Evolutionary conservation across 2,329 filamentous ascomycete genomes (phyloP), one percentile per base, ranked within the genome.

Genomic region (Neospermospora avenae): DNA sequence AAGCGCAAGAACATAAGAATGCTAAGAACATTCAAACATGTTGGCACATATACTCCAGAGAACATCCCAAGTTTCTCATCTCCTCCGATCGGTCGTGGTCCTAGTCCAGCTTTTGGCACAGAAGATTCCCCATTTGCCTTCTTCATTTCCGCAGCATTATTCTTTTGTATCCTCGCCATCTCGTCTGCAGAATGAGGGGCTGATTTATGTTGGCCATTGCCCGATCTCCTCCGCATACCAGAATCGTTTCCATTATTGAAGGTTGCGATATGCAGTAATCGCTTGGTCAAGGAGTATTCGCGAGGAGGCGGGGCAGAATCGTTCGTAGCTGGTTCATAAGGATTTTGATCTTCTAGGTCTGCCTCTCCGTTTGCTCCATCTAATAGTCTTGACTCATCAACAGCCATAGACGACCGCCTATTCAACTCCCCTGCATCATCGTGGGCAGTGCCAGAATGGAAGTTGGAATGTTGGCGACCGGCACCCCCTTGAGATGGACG

Each of bases 1-100:
- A 96, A 96, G 22, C 91, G 85, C 68, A 96, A 79, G 76, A 96
- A 96, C 90, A 96, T 96, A 63, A 96, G 82, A 74, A 96, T 96
- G 68, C 90, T 93, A 66, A 96, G 77, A 44, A 96, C 91, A 74
- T 95, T 96, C 66, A 96, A 79, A 63, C 88, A 93, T n/a, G 91
- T 91, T 1, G 91, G 91, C 16, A 96, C 89, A 73, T 92, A 96
- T 51, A 96, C 89, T 7, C 89, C 89, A 3, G 86, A 90, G 66
- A 91, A 85, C 8, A 85, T 87, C 39, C 89, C 89, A 59, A 96
- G 80, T 76, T 95, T 95, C 67, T 81, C 76, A 16, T 73, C 73
- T 11, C 69, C 71, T 25, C 71, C 71, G 59, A 72, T 54, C 72
- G 74, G 62, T 73, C 77, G 52, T 73, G 62, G 77, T 70, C 67